Evolutionary conservation across 129 eudicot species (phyloP).

Genomic region (Sambucus nigra): DNA sequence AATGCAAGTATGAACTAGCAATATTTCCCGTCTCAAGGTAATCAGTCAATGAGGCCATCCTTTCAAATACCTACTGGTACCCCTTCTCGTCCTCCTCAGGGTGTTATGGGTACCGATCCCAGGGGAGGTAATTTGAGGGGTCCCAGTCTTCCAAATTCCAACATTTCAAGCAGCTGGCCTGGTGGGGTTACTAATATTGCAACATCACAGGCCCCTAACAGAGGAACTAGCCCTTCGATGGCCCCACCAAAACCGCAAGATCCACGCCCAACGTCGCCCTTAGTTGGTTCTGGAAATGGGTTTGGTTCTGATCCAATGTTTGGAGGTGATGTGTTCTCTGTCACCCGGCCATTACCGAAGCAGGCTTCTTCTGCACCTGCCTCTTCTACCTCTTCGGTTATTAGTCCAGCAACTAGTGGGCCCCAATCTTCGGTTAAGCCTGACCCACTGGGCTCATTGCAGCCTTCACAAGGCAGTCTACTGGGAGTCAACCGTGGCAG

Average conservation of each 20-base stretch:
- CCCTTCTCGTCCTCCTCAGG: slow-evolving; percentile 47
- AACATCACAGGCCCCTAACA: slow-evolving; percentile 25
- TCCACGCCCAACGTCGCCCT: slow-evolving; percentile 27
- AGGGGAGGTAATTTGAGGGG: slow-evolving; percentile 31
- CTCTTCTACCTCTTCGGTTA: slow-evolving; percentile 31
- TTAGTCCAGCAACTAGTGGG: slow-evolving; percentile 31
- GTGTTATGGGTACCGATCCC: slow-evolving; percentile 26
- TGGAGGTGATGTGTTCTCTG: slow-evolving; percentile 79
- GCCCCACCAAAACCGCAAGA: slow-evolving; percentile 27
- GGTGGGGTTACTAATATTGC: slow-evolving; percentile 31
- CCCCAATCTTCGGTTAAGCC: slow-evolving; percentile 40
- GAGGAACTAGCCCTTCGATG: slow-evolving; percentile 28
- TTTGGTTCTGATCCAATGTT: slow-evolving; percentile 40
- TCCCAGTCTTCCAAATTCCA: slow-evolving; percentile 34
- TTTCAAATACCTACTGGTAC: slow-evolving; percentile 22
- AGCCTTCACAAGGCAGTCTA: slow-evolving; percentile 53
- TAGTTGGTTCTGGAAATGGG: slow-evolving; percentile 40
- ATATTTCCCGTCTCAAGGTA: slow-evolving; percentile 46
- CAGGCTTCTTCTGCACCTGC: slow-evolving; percentile 40
- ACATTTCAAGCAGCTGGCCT: slow-evolving; percentile 30
- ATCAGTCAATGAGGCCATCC: slow-evolving; percentile 55
- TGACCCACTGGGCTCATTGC: slow-evolving; percentile 56
- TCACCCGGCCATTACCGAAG: slow-evolving; percentile 34
- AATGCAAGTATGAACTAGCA: slow-evolving; percentile 41
- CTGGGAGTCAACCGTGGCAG: slow-evolving; percentile 38